Evolutionary conservation across 2,329 filamentous ascomycete species (phyloP).

Genomic region (Arthrobotrys sinensis): DNA sequence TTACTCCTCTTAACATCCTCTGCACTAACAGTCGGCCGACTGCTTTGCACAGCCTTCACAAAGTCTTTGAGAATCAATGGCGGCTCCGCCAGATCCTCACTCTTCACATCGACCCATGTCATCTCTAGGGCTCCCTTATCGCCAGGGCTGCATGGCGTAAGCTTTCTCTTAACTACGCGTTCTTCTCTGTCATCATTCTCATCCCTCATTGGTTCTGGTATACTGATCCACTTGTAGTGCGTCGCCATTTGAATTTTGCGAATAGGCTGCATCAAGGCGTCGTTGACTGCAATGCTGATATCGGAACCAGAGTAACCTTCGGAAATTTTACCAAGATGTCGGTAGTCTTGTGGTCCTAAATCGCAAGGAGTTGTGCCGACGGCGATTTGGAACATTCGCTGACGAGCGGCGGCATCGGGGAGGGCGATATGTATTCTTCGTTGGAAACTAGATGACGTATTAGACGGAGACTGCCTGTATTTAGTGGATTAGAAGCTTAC

Average conservation of each 20-base stretch:
- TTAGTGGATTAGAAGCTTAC: constrained; percentile 32
- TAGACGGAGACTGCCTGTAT: constrained; percentile 3
- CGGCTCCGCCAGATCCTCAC: constrained; percentile 87
- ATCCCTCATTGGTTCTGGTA: constrained; percentile 74
- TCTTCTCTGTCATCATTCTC: constrained; percentile 74
- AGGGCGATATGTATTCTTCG: constrained; percentile 94
- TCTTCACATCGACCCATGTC: constrained; percentile 89
- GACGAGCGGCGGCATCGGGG: constrained; percentile 87
- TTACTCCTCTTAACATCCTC: constrained; percentile 87
- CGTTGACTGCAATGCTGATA: constrained; percentile 95
- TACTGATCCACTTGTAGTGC: constrained; percentile 89
- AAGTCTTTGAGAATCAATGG: constrained; percentile 92
- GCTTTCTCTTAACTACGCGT: constrained; percentile 71
- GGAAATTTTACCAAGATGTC: constrained; percentile 82
- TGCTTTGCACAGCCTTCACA: constrained; percentile 88
- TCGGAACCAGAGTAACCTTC: constrained; percentile 97
- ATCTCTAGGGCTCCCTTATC: constrained; percentile 89
- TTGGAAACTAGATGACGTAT: constrained; percentile 76
- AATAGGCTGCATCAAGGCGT: constrained; percentile 96
- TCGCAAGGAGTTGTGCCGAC: constrained; percentile 94
- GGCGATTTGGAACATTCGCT: constrained; percentile 94
- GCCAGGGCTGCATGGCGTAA: constrained; percentile 94
- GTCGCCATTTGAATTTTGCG: constrained; percentile 97
- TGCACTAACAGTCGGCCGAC: constrained; percentile 88
- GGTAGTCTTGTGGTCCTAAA: constrained; percentile 82